Conservation (phyloP, 2,329 filamentous ascomycete genomes). For the Apiospora pterosperma region DNA sequence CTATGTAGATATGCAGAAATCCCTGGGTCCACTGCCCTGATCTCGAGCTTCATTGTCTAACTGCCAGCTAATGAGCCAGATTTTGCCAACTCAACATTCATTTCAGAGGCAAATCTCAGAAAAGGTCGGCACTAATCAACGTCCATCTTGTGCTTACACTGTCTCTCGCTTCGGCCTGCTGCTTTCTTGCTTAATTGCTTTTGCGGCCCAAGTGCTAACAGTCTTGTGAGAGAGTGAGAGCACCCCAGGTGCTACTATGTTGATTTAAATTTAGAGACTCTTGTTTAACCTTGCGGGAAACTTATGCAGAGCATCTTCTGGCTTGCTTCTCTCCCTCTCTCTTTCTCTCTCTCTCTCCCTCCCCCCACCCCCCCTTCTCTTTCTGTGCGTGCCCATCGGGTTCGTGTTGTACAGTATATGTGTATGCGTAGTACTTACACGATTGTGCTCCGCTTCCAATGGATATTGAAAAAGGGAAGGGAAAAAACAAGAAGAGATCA, state of each 20-base stretch:
- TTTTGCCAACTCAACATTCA: neutral
- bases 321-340: neutral
- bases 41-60: neutral
- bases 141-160: constrained; percentile 1
- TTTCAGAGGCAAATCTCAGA: neutral
- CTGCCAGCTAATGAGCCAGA: neutral
- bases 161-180: constrained; percentile 3
- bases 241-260: neutral
- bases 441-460: neutral
- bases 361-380: neutral
- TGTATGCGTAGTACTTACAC: neutral
- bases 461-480: neutral
- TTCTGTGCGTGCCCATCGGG: neutral
- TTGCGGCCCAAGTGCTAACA: constrained; percentile 2
- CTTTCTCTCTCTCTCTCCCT: neutral
- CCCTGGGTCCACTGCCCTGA: neutral
- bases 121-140: constrained; percentile 1
- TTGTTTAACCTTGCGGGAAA: neutral
- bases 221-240: neutral
- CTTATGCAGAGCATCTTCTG: neutral
- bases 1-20: neutral
- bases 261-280: neutral
- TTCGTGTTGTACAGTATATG: neutral
- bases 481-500: neutral
- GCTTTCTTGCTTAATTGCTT: constrained; percentile 1